These are phyloP conservation scores for Euphrasia confusa DNA, from an alignment of 257 asterid genomes.

Conservation along the genomic window DNA sequence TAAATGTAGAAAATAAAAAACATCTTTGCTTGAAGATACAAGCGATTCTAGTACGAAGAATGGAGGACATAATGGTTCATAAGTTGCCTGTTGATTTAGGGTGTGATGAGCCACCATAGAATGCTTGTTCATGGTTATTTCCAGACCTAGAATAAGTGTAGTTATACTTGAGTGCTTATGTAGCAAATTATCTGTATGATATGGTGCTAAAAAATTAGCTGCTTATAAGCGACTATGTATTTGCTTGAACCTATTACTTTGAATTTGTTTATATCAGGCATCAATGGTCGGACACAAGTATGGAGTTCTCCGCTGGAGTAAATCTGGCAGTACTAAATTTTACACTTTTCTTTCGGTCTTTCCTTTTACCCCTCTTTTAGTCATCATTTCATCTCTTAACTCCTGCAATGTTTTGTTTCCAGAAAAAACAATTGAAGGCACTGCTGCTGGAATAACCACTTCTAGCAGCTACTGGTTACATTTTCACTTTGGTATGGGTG, in stretches of 20 bases:
- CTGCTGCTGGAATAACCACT: slow-evolving; percentile 97
- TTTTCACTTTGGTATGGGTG: slow-evolving; percentile 58
- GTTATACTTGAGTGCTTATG: no score
- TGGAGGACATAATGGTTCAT: no score
- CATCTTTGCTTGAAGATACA: no score
- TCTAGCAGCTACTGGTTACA: slow-evolving; percentile 73
- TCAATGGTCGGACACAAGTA: slow-evolving; percentile 97
- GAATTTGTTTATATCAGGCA: slow-evolving; percentile 48
- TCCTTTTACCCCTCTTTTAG: not conserved
- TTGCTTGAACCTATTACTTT: slow-evolving; percentile 17
- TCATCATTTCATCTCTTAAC: slow-evolving; percentile 18
- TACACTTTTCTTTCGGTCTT: no score
- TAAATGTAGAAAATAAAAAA: no score
- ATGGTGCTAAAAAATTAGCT: not conserved
- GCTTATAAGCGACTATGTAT: not conserved
- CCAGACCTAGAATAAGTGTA: no score
- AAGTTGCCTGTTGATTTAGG: no score
- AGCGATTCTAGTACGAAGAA: no score
- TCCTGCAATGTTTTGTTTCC: slow-evolving; percentile 15
- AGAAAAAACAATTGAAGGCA: slow-evolving; percentile 98
- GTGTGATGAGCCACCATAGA: no score
- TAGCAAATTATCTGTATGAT: not conserved
- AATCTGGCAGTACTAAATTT: slow-evolving; percentile 62
- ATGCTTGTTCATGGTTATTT: no score
- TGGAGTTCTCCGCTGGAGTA: slow-evolving; percentile 97